These are phyloP conservation scores for Lentinus polychrous DNA, from an alignment of 1,284 basidiomycete genomes.

Conservation along the genomic window DNA sequence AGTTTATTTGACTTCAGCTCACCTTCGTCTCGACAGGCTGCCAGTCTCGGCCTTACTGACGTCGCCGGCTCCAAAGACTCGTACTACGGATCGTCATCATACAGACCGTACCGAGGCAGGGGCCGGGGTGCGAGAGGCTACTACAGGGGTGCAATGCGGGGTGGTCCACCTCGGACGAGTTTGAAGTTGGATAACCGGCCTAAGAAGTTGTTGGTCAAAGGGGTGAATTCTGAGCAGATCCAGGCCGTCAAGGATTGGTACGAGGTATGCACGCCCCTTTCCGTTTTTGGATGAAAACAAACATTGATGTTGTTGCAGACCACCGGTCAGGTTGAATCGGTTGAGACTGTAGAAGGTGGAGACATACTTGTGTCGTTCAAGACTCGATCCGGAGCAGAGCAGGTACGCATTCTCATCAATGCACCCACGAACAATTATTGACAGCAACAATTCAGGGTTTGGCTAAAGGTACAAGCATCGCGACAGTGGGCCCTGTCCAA, in stretches of 20 bases:
- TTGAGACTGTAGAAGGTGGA: slow-evolving; percentile 45
- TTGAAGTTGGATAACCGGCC: slow-evolving; percentile 92
- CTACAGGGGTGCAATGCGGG: slow-evolving; percentile 57
- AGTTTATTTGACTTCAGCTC: slow-evolving; percentile 6
- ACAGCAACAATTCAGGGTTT: slow-evolving; percentile 42
- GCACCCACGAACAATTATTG: background rate
- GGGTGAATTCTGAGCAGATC: slow-evolving; percentile 45
- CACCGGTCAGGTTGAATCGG: slow-evolving; percentile 58
- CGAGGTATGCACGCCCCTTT: slow-evolving; percentile 43
- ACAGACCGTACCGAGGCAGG: slow-evolving; percentile 68
- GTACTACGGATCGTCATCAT: slow-evolving; percentile 35
- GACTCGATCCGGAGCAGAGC: slow-evolving; percentile 67
- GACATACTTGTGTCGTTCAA: slow-evolving; percentile 62
- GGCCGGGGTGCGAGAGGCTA: slow-evolving; percentile 58
- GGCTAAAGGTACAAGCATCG: slow-evolving; percentile 58
- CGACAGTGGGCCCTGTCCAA: slow-evolving; percentile 56
- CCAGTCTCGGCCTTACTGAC: slow-evolving; percentile 70
- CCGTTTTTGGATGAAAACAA: slow-evolving; percentile 6
- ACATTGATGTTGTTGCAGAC: slow-evolving; percentile 33
- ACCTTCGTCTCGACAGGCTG: slow-evolving; percentile 43
- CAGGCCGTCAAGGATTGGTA: slow-evolving; percentile 77
- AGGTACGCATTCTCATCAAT: slow-evolving; percentile 34
- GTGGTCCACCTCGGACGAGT: slow-evolving; percentile 55
- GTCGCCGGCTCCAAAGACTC: slow-evolving; percentile 25
- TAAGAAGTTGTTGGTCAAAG: slow-evolving; percentile 73